phyloP scores from a whole-genome alignment of 768 basidiomycete species.

The Paxillus involutus region DNA sequence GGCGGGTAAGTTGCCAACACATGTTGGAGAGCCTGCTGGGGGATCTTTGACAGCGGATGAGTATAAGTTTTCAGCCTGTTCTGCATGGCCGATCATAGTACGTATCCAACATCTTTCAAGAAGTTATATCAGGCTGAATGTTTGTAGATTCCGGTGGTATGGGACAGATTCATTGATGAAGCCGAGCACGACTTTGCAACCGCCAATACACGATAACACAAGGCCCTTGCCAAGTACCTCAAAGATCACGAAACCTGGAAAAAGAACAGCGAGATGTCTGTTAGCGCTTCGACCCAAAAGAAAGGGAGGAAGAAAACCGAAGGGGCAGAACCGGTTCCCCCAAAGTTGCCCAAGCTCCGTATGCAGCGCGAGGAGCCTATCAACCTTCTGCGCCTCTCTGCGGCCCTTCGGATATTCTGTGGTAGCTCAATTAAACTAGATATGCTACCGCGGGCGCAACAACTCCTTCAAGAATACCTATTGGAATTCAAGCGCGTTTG shows the following conservation, averaged over 20 bases:
- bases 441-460: not conserved
- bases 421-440: constrained; percentile 6
- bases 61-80: constrained; percentile 25
- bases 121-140: not conserved
- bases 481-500: not conserved
- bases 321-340: not conserved
- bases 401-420: constrained; percentile 18
- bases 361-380: constrained; percentile 14
- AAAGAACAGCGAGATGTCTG: not conserved
- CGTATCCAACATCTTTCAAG: not conserved
- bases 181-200: not conserved
- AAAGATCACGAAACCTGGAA: not conserved
- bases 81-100: constrained; percentile 23
- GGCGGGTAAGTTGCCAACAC: constrained; percentile 24
- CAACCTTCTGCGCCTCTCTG: constrained; percentile 19
- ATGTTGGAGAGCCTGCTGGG: constrained; percentile 31
- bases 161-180: constrained; percentile 13
- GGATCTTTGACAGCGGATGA: constrained; percentile 25
- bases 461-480: constrained; percentile 13
- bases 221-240: not conserved
- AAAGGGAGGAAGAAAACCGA: not conserved
- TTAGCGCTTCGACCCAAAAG: not conserved
- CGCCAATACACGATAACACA: not conserved
- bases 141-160: constrained; percentile 12
- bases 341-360: constrained; percentile 1